Percentiles rank a stretch among this genome's conserved stretches.
These are phyloP conservation scores for Orbilia brochopaga DNA, from an alignment of 2,329 filamentous ascomycete species.

Conservation along the genomic window DNA sequence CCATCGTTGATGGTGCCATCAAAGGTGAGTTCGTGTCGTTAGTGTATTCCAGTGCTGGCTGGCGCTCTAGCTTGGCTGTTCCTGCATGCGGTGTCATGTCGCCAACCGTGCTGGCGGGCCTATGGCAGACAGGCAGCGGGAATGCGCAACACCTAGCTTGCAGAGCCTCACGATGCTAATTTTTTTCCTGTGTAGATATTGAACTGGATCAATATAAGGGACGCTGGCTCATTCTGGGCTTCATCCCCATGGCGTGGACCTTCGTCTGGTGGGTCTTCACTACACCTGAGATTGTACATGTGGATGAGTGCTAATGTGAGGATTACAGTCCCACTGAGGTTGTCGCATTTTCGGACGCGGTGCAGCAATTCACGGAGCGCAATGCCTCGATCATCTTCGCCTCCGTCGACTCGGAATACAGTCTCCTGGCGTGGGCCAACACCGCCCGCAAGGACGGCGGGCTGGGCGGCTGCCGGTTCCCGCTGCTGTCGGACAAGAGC, in stretches of 20 bases:
- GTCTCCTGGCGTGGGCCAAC: constrained; percentile 66
- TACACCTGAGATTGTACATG: neutral
- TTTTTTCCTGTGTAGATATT: constrained; percentile 52
- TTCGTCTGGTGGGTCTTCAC: constrained; percentile 64
- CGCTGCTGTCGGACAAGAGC: constrained; percentile 68
- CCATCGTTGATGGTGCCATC: constrained; percentile 62
- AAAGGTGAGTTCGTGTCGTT: constrained; percentile 59
- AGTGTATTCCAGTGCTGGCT: constrained; percentile 8
- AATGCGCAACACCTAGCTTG: neutral
- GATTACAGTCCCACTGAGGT: constrained; percentile 55
- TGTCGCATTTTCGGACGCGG: constrained; percentile 68
- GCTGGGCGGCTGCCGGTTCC: constrained; percentile 67
- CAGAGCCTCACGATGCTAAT: constrained; percentile 5
- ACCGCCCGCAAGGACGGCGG: constrained; percentile 68
- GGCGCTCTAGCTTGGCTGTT: constrained; percentile 20
- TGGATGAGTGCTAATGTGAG: constrained; percentile 8
- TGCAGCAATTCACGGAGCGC: constrained; percentile 67
- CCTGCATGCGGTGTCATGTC: constrained; percentile 25
- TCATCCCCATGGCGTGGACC: constrained; percentile 72
- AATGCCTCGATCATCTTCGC: constrained; percentile 68
- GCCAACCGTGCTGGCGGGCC: constrained; percentile 19
- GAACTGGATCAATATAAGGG: constrained; percentile 58
- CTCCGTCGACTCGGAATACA: constrained; percentile 68
- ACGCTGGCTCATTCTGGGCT: constrained; percentile 69
- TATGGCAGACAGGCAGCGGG: constrained; percentile 12